These are phyloP conservation scores for Colletotrichum scovillei DNA, from an alignment of 2,329 filamentous ascomycete genomes.

Conservation along the genomic window DNA sequence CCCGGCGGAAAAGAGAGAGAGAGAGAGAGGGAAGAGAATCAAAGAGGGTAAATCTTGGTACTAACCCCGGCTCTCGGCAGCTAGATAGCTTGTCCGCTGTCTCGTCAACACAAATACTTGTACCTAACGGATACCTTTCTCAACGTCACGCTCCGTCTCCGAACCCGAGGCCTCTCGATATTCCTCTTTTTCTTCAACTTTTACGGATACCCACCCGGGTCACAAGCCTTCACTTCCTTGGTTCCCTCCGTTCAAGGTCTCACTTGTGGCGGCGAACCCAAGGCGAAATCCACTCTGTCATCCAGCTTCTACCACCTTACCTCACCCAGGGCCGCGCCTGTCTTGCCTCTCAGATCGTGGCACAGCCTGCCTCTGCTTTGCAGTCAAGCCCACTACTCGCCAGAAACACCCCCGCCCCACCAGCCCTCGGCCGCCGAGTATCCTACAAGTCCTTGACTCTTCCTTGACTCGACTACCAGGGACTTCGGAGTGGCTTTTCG, in stretches of 20 bases:
- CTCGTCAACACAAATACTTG: constrained; percentile 4
- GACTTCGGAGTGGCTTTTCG: constrained; percentile 34
- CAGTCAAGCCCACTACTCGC: constrained; percentile 23
- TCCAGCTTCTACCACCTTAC: not conserved
- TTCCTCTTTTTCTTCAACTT: not conserved
- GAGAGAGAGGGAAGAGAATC: not conserved
- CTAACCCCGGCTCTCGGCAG: constrained; percentile 32
- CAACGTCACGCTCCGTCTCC: constrained; percentile 25
- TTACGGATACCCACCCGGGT: constrained; percentile 3
- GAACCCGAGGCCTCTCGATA: constrained; percentile 26
- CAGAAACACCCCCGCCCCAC: constrained; percentile 26
- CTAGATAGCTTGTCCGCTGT: constrained; percentile 7
- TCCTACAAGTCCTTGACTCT: constrained; percentile 24
- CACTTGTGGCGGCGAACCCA: constrained; percentile 6
- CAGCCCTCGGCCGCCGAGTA: constrained; percentile 33
- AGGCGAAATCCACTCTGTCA: not conserved
- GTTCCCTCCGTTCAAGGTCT: constrained; percentile 27
- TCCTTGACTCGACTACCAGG: constrained; percentile 35
- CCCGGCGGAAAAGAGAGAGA: not conserved
- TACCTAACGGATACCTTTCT: constrained; percentile 6
- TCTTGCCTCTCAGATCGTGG: constrained; percentile 15
- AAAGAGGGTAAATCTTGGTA: constrained; percentile 9
- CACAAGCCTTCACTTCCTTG: constrained; percentile 33
- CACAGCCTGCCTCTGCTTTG: constrained; percentile 32
- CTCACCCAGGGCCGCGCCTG: constrained; percentile 7